Percentiles rank a stretch among this genome's conserved stretches.
Conservation (phyloP, 140 eudicot genomes). For the Bidens hawaiensis region DNA sequence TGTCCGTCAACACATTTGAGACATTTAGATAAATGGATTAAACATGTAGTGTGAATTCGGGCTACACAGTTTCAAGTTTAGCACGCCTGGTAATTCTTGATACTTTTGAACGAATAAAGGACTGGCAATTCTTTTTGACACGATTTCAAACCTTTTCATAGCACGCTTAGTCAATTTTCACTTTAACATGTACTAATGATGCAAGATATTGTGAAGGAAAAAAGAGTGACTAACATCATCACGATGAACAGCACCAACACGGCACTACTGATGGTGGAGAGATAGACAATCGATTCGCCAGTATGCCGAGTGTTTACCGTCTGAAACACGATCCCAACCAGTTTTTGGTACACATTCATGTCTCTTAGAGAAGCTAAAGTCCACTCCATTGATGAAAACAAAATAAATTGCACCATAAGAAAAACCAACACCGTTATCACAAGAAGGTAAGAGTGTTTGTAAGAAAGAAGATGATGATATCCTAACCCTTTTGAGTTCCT, state of each 20-base stretch:
- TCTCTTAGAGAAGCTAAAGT: conserved; percentile 34
- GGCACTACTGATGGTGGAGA: conserved; percentile 36
- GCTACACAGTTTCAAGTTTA: too few relatives aligned
- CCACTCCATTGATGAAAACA: conserved; percentile 65
- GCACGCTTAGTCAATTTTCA: too few relatives aligned
- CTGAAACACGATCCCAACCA: conserved; percentile 56
- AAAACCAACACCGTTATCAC: conserved; percentile 43
- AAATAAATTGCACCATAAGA: conserved; percentile 32
- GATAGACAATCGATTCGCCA: conserved; percentile 54
- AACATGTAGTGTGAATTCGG: too few relatives aligned
- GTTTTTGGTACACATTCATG: conserved; percentile 41
- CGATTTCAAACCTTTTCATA: too few relatives aligned
- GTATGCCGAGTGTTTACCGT: conserved; percentile 54
- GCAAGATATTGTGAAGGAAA: neutral
- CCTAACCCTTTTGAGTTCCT: conserved; percentile 23
- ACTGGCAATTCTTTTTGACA: too few relatives aligned
- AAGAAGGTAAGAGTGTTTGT: conserved; percentile 30
- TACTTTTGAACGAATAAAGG: too few relatives aligned
- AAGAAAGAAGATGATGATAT: conserved; percentile 47
- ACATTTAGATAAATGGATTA: too few relatives aligned
- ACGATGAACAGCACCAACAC: conserved; percentile 44
- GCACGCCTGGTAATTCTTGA: too few relatives aligned
- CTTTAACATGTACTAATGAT: too few relatives aligned
- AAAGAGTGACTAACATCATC: conserved; percentile 65
- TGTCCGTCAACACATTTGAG: too few relatives aligned